Evolutionary conservation across 2,329 filamentous ascomycete genomes (phyloP).

Genomic region (Aspergillus melleus): DNA sequence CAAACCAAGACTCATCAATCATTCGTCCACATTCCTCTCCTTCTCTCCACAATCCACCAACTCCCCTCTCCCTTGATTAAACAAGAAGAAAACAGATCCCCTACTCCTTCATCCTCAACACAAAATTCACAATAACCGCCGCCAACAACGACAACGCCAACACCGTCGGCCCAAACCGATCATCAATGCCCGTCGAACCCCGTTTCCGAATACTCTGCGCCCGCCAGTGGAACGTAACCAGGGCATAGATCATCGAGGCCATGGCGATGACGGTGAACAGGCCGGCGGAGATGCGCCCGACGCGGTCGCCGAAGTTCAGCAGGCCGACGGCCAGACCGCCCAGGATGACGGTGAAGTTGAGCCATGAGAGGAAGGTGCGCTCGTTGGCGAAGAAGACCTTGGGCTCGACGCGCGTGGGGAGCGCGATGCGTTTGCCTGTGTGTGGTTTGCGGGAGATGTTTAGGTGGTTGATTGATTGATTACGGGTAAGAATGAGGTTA

Average conservation of each 20-base stretch:
- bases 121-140: conserved; percentile 95
- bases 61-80: too few relatives aligned
- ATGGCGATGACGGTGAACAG: conserved; percentile 94
- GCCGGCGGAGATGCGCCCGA: conserved; percentile 90
- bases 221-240: conserved; percentile 95
- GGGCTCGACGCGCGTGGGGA: conserved; percentile 95
- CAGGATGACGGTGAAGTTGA: conserved; percentile 99
- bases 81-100: too few relatives aligned
- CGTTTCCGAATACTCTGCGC: conserved; percentile 87
- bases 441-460: conserved; percentile 6
- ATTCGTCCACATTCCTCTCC: too few relatives aligned
- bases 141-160: conserved; percentile 81
- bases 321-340: conserved; percentile 95
- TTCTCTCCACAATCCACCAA: too few relatives aligned
- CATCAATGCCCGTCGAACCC: conserved; percentile 94
- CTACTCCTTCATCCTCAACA: conserved; percentile 59
- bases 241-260: conserved; percentile 90
- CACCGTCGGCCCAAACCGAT: conserved; percentile 89
- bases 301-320: conserved; percentile 94
- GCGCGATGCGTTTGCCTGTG: conserved; percentile 93
- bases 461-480: not conserved
- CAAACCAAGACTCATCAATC: too few relatives aligned
- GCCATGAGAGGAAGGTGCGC: conserved; percentile 97
- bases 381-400: conserved; percentile 99
- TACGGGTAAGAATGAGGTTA: not conserved